These are phyloP conservation scores for Paraleonurus japonicus DNA, from an alignment of 257 asterid species.

Conservation along the genomic window DNA sequence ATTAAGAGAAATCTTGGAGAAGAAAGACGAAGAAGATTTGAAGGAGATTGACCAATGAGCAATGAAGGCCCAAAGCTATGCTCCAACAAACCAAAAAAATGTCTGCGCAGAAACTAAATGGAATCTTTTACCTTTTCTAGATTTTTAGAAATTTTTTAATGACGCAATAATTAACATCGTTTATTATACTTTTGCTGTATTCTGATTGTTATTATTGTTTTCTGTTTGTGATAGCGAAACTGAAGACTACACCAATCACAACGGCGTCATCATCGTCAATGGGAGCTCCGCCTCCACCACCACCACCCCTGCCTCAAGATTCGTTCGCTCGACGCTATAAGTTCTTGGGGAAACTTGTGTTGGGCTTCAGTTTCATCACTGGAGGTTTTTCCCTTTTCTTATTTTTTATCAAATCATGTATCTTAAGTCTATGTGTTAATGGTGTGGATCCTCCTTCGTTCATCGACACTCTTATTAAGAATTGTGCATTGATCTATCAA, in stretches of 20 bases:
- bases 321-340: slow-evolving; percentile 61
- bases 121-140: neutral
- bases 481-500: neutral
- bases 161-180: slow-evolving; percentile 4
- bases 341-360: slow-evolving; percentile 63
- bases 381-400: slow-evolving; percentile 48
- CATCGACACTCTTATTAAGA: neutral
- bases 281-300: slow-evolving; percentile 32
- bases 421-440: neutral
- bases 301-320: slow-evolving; percentile 49
- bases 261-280: slow-evolving; percentile 36
- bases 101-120: slow-evolving; percentile 26
- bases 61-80: slow-evolving; percentile 51
- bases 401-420: neutral
- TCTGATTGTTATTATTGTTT: neutral
- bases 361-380: slow-evolving; percentile 61
- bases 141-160: neutral
- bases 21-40: slow-evolving; percentile 13
- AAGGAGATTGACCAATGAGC: slow-evolving; percentile 40
- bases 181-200: neutral
- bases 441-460: neutral
- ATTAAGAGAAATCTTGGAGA: neutral
- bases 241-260: slow-evolving; percentile 43
- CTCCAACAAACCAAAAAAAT: slow-evolving; percentile 64
- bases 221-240: slow-evolving; percentile 41